Percentiles rank a stretch among this genome's conserved stretches.
Evolutionary conservation across 139 green algal genomes (phyloP).

Genomic region (Volvox reticuliferus): DNA sequence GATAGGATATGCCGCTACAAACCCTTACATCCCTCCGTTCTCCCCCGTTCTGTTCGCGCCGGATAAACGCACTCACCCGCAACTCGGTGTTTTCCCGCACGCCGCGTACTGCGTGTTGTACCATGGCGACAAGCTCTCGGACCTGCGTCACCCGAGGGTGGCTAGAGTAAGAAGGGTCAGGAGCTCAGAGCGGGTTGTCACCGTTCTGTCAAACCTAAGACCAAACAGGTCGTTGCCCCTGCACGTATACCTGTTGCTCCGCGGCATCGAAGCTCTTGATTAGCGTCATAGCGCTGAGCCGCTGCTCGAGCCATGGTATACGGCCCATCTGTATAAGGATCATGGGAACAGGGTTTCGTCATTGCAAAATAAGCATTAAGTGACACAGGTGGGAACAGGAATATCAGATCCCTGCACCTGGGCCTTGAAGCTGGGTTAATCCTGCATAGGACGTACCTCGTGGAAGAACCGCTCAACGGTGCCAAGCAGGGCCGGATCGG

Average conservation of each 20-base stretch:
- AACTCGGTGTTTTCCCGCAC: conserved; percentile 8
- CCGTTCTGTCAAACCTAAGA: too few relatives aligned
- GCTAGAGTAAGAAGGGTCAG: too few relatives aligned
- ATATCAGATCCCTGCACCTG: too few relatives aligned
- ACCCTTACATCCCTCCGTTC: too few relatives aligned
- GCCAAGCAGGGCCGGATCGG: conserved; percentile 74
- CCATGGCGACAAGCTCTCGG: conserved; percentile 7
- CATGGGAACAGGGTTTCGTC: too few relatives aligned
- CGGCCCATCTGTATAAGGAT: background rate
- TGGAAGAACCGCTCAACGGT: conserved; percentile 87
- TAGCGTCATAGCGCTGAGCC: conserved; percentile 81
- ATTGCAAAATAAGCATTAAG: too few relatives aligned
- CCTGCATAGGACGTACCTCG: conserved; percentile 65
- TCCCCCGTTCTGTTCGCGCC: too few relatives aligned
- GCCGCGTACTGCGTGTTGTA: background rate
- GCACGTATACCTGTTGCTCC: conserved; percentile 19
- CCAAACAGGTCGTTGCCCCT: too few relatives aligned
- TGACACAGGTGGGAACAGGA: too few relatives aligned
- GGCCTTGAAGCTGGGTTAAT: background rate
- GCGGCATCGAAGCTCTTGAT: conserved; percentile 65
- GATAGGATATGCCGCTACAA: too few relatives aligned
- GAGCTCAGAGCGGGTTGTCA: too few relatives aligned
- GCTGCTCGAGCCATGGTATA: conserved; percentile 78
- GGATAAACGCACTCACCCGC: background rate
- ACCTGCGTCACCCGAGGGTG: conserved; percentile 10